Base-by-base conservation (phyloP, 2,329 filamentous ascomycete genomes). In the Pezicula carpinea region DNA sequence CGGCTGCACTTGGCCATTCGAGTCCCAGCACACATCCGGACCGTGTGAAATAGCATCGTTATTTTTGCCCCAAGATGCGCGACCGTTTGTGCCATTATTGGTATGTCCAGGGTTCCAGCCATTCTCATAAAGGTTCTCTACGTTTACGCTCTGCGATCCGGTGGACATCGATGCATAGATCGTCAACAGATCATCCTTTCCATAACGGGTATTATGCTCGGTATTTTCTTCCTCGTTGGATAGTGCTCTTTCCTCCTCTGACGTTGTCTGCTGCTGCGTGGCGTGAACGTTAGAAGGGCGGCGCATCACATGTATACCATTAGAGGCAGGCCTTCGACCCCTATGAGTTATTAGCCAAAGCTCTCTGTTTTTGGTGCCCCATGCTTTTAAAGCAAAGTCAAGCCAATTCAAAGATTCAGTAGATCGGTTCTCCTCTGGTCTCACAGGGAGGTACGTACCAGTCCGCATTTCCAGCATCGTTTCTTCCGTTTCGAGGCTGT, bases 21-120 rank as follows among this genome's bases (percentile, higher is more conserved):
- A 69, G 62, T 95, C 88, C 93, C 92, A 99, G 66, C 91, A 97
- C 35, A 92, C 80, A 53, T 93, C 89, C n/a, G 91, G 88, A 38
- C 92, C 90, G 60, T 87, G 81, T 49, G 83, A 83, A 53, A 89
- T 85, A 49, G 77, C 78, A 54, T 96, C 90, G 49, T 80, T 79
- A 56, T 75, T 77, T 66, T 91, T 89, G 43, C 87, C 87, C 89
- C 89, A 95, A 45, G 80, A 78, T 21, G 65, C 82, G 68, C 66
- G 79, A 58, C 55, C 72, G 60, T 66, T 75, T 60, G 63, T 60
- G 59, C 84, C 82, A 57, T 89, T 29, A 29, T 29, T 90, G 34
- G 81, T 70, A 43, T 82, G 77, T 49, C 82, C 79, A 22, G 90
- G 88, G 64, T 89, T 84, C 90, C 90, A 96, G 51, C 82, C 82